Conservation (phyloP, 2,329 filamentous ascomycete species). For the Colletotrichum paranaense region DNA sequence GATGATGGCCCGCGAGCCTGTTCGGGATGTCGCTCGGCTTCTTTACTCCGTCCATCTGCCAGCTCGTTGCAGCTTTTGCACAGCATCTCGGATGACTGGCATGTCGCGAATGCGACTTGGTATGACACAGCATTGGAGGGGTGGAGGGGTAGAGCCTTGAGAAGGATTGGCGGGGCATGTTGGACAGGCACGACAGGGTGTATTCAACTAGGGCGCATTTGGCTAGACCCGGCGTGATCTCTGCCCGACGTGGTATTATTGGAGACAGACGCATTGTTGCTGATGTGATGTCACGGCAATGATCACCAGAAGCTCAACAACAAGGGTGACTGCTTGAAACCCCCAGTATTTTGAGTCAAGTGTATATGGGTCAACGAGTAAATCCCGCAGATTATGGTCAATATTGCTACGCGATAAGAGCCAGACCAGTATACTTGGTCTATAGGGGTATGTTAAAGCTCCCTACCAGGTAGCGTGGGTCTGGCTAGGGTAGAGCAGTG, state of each 20-base stretch:
- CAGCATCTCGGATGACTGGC: not conserved
- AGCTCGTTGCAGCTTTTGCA: not conserved
- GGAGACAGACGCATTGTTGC: not conserved
- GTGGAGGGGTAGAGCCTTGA: not conserved
- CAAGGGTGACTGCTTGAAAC: not conserved
- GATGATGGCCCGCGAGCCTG: not conserved
- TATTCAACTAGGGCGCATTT: not conserved
- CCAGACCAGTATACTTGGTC: too few species aligned
- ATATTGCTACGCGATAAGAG: too few species aligned
- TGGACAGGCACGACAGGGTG: not conserved
- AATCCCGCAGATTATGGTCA: not conserved
- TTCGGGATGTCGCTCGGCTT: not conserved
- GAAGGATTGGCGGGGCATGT: not conserved
- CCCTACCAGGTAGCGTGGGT: too few species aligned
- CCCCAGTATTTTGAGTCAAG: not conserved
- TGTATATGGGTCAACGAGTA: not conserved
- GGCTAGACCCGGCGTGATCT: not conserved
- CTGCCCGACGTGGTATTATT: not conserved
- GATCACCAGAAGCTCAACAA: not conserved
- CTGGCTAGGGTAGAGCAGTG: too few species aligned
- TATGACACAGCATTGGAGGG: not conserved
- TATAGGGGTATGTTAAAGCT: too few species aligned
- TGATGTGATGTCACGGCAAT: not conserved
- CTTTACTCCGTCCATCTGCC: not conserved
- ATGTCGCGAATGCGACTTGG: not conserved